A percentile compares a stretch with the other conserved stretches of the same genome.
These are phyloP conservation scores for Geranium incanum DNA, from an alignment of 441 rosid species.

Conservation along the genomic window DNA sequence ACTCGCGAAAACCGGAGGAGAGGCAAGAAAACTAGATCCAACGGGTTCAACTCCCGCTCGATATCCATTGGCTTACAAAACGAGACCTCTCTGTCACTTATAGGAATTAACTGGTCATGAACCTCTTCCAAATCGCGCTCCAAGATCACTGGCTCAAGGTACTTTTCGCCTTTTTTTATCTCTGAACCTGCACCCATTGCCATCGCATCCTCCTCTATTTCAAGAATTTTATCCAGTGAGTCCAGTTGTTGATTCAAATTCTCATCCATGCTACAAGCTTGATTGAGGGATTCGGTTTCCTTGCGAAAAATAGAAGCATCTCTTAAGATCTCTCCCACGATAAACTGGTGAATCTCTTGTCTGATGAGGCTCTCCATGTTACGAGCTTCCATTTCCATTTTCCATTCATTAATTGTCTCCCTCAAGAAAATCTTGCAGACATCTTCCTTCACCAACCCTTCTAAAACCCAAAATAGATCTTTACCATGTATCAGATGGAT, in stretches of 20 bases:
- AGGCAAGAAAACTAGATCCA: conserved; percentile 10
- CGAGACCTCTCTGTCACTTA: conserved; percentile 3
- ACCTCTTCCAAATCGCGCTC: conserved; percentile 12
- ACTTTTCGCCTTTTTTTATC: conserved; percentile 8
- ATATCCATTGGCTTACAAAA: conserved; percentile 4
- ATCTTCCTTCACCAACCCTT: conserved; percentile 23
- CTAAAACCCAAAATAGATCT: neutral
- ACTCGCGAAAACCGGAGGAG: conserved; percentile 22
- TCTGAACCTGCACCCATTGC: conserved; percentile 13
- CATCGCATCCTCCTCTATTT: conserved; percentile 16
- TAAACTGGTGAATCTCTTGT: conserved; percentile 23
- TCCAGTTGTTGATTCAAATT: conserved; percentile 16
- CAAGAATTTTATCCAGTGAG: neutral
- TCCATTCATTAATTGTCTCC: conserved; percentile 24
- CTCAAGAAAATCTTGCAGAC: conserved; percentile 25
- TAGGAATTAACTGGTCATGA: conserved; percentile 12
- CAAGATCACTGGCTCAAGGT: conserved; percentile 4
- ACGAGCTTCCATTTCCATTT: conserved; percentile 19
- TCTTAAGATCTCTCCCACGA: conserved; percentile 21
- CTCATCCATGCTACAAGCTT: conserved; percentile 11
- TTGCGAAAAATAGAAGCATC: conserved; percentile 8
- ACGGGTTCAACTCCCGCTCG: neutral
- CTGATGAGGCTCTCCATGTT: conserved; percentile 21
- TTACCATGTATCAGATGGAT: neutral
- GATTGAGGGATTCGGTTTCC: conserved; percentile 14